A percentile compares a stretch with the other conserved stretches of the same genome.
Evolutionary conservation across 2,329 filamentous ascomycete species (phyloP).

Genomic region (Phialophora chinensis): DNA sequence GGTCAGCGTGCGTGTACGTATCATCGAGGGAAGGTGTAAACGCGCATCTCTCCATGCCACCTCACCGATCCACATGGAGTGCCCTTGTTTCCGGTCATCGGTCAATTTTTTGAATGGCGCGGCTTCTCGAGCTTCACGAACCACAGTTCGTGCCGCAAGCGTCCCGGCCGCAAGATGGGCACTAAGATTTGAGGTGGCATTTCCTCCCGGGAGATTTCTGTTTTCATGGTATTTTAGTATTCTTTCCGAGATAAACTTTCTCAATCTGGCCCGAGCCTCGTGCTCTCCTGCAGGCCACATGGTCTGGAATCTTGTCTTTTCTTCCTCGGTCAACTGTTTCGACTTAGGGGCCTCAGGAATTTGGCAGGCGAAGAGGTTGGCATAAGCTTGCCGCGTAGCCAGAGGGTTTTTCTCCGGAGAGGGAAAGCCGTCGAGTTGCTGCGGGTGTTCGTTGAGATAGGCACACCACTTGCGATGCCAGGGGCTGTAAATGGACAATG

Average conservation of each 20-base stretch:
- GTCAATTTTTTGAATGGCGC: conserved; percentile 62
- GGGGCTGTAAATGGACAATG: conserved; percentile 83
- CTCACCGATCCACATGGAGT: conserved; percentile 79
- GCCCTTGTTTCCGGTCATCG: conserved; percentile 39
- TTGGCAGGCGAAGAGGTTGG: conserved; percentile 62
- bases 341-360: conserved; percentile 68
- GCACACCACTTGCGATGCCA: conserved; percentile 81
- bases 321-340: conserved; percentile 66
- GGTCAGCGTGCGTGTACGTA: background rate
- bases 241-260: conserved; percentile 70
- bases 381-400: conserved; percentile 55
- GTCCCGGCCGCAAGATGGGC: conserved; percentile 75
- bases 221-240: conserved; percentile 66
- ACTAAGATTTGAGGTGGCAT: conserved; percentile 71
- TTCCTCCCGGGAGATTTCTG: conserved; percentile 69
- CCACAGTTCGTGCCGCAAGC: conserved; percentile 69
- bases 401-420: conserved; percentile 63
- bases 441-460: conserved; percentile 71
- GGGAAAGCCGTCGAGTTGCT: conserved; percentile 68
- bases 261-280: conserved; percentile 68
- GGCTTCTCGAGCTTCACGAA: conserved; percentile 65
- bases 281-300: conserved; percentile 79
- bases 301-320: conserved; percentile 61
- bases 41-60: conserved; percentile 75
- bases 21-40: background rate